Evolutionary conservation across 371 early-diverging fungal species (phyloP).

Genomic region (Mortierella sp.): DNA sequence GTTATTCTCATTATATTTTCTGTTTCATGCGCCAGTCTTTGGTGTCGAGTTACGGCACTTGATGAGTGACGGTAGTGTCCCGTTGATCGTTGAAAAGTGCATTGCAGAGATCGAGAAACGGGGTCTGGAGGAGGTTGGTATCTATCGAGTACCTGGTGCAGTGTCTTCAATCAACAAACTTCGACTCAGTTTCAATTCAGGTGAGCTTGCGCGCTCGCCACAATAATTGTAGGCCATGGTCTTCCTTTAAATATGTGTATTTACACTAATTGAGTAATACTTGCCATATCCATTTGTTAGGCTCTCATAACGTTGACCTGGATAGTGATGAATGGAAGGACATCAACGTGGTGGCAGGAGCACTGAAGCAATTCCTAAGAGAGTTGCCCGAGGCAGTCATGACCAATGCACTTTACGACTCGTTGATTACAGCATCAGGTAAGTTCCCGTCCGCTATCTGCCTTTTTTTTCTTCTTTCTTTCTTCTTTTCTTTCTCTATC

Average conservation of each 20-base stretch:
- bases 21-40: conserved; percentile 57
- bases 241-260: no score
- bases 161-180: conserved; percentile 74
- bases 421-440: conserved; percentile 88
- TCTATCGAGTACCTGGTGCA: conserved; percentile 84
- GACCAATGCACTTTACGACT: conserved; percentile 83
- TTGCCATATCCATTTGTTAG: conserved; percentile 17
- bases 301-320: conserved; percentile 67
- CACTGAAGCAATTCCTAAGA: conserved; percentile 93
- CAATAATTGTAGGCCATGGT: no score
- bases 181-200: conserved; percentile 70
- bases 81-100: conserved; percentile 76
- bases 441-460: conserved; percentile 10
- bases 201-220: conserved; percentile 28
- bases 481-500: background rate
- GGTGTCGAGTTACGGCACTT: conserved; percentile 71
- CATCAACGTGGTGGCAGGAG: conserved; percentile 90
- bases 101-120: conserved; percentile 81
- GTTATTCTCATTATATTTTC: background rate
- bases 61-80: conserved; percentile 70
- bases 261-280: no score
- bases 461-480: background rate
- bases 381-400: conserved; percentile 94
- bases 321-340: conserved; percentile 77
- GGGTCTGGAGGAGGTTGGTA: conserved; percentile 87